Evolutionary conservation across 2,329 filamentous ascomycete species (phyloP).

Genomic region (Ophiosphaerella korrae): DNA sequence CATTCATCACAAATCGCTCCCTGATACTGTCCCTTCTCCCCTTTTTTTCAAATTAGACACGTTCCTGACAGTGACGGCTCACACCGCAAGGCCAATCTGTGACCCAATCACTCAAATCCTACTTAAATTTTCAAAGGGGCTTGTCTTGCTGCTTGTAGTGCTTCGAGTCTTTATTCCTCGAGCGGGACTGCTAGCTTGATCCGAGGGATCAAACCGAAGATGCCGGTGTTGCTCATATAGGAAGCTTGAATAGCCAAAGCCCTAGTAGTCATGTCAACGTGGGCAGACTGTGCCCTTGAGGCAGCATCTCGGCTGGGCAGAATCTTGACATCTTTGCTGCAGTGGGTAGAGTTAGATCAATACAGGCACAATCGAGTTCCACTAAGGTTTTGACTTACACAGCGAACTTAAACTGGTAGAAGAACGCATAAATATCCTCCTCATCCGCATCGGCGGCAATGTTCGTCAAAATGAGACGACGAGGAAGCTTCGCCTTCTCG

Average conservation of each 20-base stretch:
- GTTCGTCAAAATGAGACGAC: conserved; percentile 30
- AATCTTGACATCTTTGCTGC: conserved; percentile 24
- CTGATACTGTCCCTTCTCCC: no score
- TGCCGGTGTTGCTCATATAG: conserved; percentile 7
- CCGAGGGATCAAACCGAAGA: conserved; percentile 27
- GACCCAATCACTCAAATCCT: no score
- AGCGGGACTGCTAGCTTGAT: conserved; percentile 12
- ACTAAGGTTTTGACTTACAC: conserved; percentile 18
- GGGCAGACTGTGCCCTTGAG: conserved; percentile 26
- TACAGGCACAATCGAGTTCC: background rate
- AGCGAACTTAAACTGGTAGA: conserved; percentile 16
- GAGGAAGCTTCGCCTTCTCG: conserved; percentile 11
- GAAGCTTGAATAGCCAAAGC: conserved; percentile 18
- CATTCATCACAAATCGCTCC: no score
- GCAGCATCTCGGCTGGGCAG: conserved; percentile 20
- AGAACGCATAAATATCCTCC: conserved; percentile 19
- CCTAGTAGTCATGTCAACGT: conserved; percentile 27
- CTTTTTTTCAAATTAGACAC: no score
- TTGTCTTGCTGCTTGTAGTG: no score
- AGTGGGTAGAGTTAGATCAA: background rate
- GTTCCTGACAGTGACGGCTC: no score
- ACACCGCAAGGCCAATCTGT: no score
- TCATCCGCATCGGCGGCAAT: conserved; percentile 30
- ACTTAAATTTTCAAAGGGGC: no score
- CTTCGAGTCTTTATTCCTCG: background rate